These are phyloP conservation scores for Panaeolus cyanescens DNA, from an alignment of 768 basidiomycete species.

Conservation along the genomic window DNA sequence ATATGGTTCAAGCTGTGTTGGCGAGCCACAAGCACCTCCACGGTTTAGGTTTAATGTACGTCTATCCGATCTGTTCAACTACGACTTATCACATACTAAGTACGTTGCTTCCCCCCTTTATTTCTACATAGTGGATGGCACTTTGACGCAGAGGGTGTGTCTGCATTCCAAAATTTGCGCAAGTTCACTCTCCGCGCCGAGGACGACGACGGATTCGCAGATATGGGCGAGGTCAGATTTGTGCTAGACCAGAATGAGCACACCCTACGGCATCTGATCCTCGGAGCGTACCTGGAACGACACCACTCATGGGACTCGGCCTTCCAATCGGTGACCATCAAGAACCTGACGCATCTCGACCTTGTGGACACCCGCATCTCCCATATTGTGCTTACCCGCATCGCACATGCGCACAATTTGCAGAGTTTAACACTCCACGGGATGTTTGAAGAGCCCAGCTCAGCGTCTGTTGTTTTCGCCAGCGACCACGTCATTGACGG, in stretches of 20 bases:
- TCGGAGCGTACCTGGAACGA: constrained; percentile 69
- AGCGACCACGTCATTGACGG: constrained; percentile 63
- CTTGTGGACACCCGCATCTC: constrained; percentile 72
- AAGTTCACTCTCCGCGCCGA: constrained; percentile 72
- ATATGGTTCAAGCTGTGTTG: constrained; percentile 62
- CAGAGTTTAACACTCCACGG: constrained; percentile 68
- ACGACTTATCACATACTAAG: neutral
- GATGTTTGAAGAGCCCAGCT: constrained; percentile 58
- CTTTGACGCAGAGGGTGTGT: constrained; percentile 71
- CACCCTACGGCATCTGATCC: constrained; percentile 61
- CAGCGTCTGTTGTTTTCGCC: constrained; percentile 60
- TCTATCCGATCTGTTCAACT: constrained; percentile 6
- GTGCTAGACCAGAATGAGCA: constrained; percentile 61
- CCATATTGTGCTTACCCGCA: constrained; percentile 60
- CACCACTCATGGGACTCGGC: constrained; percentile 69
- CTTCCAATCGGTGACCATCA: constrained; percentile 63
- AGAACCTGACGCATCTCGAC: constrained; percentile 69
- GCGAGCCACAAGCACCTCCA: constrained; percentile 54
- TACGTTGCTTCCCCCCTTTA: neutral
- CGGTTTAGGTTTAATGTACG: constrained; percentile 60
- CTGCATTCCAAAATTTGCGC: constrained; percentile 57
- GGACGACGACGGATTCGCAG: constrained; percentile 71
- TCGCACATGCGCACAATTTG: constrained; percentile 62
- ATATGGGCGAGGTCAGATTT: constrained; percentile 66
- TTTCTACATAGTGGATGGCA: constrained; percentile 70